phyloP scores from a whole-genome alignment of 1,284 basidiomycete species.

The Rhodotorula sp. region DNA sequence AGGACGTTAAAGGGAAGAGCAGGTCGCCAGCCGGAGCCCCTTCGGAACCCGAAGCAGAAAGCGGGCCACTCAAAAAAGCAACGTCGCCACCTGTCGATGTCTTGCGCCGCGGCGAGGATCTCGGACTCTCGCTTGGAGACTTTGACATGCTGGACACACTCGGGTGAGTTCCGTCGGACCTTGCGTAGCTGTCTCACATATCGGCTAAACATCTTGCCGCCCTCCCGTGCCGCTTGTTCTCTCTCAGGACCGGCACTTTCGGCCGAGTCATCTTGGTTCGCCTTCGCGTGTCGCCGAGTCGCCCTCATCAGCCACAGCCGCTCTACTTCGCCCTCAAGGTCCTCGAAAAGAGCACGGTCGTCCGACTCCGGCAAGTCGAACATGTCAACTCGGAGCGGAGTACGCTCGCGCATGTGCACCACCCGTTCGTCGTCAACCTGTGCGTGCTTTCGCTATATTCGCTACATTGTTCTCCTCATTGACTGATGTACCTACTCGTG shows the following conservation, averaged over 20 bases:
- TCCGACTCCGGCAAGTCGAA: conserved; percentile 58
- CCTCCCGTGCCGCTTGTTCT: too few relatives aligned
- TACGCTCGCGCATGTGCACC: conserved; percentile 56
- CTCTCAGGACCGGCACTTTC: conserved; percentile 43
- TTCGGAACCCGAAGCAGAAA: not conserved
- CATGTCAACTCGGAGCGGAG: conserved; percentile 58
- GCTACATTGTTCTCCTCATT: too few relatives aligned
- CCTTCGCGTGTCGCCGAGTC: conserved; percentile 23
- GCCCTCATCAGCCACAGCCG: conserved; percentile 32
- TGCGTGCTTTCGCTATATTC: conserved; percentile 48
- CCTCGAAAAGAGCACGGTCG: conserved; percentile 55
- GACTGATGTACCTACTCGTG: not conserved
- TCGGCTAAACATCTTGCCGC: not conserved
- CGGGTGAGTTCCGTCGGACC: conserved; percentile 25
- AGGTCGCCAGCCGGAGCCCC: not conserved
- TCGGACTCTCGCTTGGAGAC: conserved; percentile 42
- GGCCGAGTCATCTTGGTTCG: conserved; percentile 43
- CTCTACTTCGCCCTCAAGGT: conserved; percentile 52
- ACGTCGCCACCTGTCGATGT: conserved; percentile 12
- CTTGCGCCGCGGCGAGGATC: conserved; percentile 38
- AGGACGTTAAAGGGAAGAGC: too few relatives aligned
- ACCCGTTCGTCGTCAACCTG: conserved; percentile 60
- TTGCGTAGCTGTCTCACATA: not conserved
- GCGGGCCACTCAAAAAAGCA: not conserved
- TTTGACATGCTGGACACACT: conserved; percentile 45